Evolutionary conservation across 306 rosid species (phyloP), one percentile per base, ranked within the genome.

Genomic region (Cicer bijugum): DNA sequence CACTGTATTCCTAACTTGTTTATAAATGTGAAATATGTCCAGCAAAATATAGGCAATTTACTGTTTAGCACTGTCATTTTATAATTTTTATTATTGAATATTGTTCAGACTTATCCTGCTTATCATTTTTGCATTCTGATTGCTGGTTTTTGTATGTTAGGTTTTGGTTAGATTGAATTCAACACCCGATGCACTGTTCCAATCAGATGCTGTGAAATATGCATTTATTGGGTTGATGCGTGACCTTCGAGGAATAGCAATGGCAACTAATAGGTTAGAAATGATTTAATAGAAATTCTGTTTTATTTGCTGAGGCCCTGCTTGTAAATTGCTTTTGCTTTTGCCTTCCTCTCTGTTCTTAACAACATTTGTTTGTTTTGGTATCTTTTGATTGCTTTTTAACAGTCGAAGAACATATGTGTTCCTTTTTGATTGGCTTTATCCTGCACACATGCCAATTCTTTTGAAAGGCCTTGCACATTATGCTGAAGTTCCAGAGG

Each of bases 391-490:
- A 80, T 67, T 76, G n/a, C 19, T 15, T 79, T 68, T 74, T 78
- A 62, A 39, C 94, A 92, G 97, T 79, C 96, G 92, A 57, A 90
- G 94, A 82, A 74, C 94, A 0, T 90, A 83, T 65, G 96, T 94
- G 12, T 82, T 92, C 82, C 90, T 92, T 69, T 92, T 92, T 88
- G 96, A 90, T 88, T 92, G 98, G 98, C 84, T 92, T 47, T 92
- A 92, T 78, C 96, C 98, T 55, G 88, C 89, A 20, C 92, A 77
- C 75, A 83, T 90, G 92, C 89, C 86, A 39, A 86, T 90, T 76
- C 83, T 92, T 82, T 84, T 87, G 87, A 92, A 82, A 83, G 89
- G 91, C 74, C 82, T 87, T 83, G 75, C 88, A 17, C 87, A 86
- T 38, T 92, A 90, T 89, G 87, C 89, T 45, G 96, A 90, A 75